phyloP scores from a whole-genome alignment of 75 land plant species.

The Picea glauca region DNA sequence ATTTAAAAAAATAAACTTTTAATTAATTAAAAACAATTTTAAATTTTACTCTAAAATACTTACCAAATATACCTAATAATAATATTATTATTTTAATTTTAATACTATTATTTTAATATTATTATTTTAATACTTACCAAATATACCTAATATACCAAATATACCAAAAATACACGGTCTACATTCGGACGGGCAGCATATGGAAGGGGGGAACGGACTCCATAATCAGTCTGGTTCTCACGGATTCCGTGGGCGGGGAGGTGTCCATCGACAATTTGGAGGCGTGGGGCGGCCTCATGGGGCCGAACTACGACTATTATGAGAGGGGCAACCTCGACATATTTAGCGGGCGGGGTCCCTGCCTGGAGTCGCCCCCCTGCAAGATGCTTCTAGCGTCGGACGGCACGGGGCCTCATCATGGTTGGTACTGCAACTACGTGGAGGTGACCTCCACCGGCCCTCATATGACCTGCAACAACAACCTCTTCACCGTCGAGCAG shows the following conservation, averaged over 20 bases:
- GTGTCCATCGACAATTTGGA: constrained; percentile 21
- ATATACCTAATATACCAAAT: no score
- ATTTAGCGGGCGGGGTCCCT: constrained; percentile 51
- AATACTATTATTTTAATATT: no score
- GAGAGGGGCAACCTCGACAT: constrained; percentile 55
- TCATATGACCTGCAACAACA: constrained; percentile 31
- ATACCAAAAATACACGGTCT: no score
- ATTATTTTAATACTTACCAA: no score
- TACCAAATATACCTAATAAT: no score
- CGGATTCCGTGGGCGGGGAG: constrained; percentile 14
- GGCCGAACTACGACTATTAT: constrained; percentile 37
- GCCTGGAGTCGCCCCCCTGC: constrained; percentile 42
- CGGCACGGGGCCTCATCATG: constrained; percentile 56
- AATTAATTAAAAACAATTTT: no score
- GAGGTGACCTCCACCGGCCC: constrained; percentile 72
- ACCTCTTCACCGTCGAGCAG: constrained; percentile 37
- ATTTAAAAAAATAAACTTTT: no score
- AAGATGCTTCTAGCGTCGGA: constrained; percentile 49
- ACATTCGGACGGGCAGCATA: constrained; percentile 19
- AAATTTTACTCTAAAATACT: no score
- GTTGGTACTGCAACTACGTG: constrained; percentile 73
- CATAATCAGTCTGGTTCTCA: constrained; percentile 15
- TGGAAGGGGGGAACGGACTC: constrained; percentile 45
- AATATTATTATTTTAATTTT: no score
- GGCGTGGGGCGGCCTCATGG: constrained; percentile 63